Base-by-base conservation (phyloP, 2,329 filamentous ascomycete genomes). In the Hypomyces rosellus region DNA sequence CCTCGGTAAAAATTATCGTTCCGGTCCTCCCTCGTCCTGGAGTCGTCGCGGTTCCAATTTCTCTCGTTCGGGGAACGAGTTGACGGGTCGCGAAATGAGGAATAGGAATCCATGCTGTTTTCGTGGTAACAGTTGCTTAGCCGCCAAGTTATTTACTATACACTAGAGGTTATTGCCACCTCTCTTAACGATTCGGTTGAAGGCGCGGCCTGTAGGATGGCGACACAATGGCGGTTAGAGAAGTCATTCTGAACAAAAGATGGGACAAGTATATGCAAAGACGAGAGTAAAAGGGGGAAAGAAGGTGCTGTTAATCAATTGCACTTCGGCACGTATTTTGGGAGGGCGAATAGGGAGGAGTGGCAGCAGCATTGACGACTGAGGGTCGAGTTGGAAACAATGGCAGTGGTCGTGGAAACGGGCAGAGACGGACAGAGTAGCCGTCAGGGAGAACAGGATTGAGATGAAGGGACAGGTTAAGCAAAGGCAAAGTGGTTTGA, bases 1-100 rank as follows among this genome's bases (percentile, higher is more conserved):
- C 84, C 79, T 52, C 84, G 78, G 59, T 85, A 84, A 55, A 83
- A 84, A 39, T 71, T 75, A 60, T 86, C 82, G 45, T 73, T 71
- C 53, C 77, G 71, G 30, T 81, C 77, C 6, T 79, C 74, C 59
- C 78, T 76, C 34, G 57, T 62, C 56, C 77, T 70, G 20, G 67
- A 67, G 16, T 82, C 80, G 48, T 81, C 78, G 45, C 78, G 76
- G 39, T 61, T 68, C 76, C 78, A 81, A 39, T 65, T 69, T 50
- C 79, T 75, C 48, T 81, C 76, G 43, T 63, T 66, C 2, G 80
- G 78, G 25, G 78, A 82, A 37, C 78, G 75, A 34, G 66, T 75
- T 20, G 74, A 62, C 48, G 66, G 63, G 52, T 82, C 79, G 56
- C 80, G 73, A 57, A 78, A 78, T 33, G 75, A 54, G 8, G 65